Evolutionary conservation across 2,329 filamentous ascomycete species (phyloP), one percentile per base, ranked within the genome.

Genomic region (Stachybotrys chartarum): DNA sequence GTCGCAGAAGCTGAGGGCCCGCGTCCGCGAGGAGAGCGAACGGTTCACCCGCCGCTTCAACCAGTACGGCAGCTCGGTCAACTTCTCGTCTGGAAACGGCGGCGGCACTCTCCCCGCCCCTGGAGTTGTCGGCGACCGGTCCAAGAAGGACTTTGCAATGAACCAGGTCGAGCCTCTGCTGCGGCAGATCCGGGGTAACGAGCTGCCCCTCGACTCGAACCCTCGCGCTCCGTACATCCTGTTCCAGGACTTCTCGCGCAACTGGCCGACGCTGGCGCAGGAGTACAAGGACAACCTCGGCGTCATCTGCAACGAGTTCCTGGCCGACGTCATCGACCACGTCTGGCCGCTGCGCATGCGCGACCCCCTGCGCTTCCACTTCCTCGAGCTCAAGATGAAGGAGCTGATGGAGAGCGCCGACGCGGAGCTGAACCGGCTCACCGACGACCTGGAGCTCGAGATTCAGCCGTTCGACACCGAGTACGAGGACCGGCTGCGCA

Each of bases 281-380:
- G 78, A 80, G 62, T 78, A 79, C 69, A 80, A 79, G 68, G 77
- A 80, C 58, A 80, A 80, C 51, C 70, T 80, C 0, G 74, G 75
- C 16, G 77, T 80, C 18, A 78, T 80, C 35, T 80, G 78, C 67
- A 78, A 78, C 63, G 77, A 80, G 66, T 80, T 80, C 45, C 70
- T 80, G 3, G 72, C 71, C 30, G 77, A 80, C 60, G 73, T 80
- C 17, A 77, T 80, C 50, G 74, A 78, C 57, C 73, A 78, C 51
- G 70, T 74, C 44, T 80, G 77, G 77, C 78, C 78, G 0, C 66
- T 70, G 57, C 73, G 78, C 44, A 80, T 80, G 78, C 76, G 74
- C 10, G 75, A 78, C 39, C 78, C 78, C 1, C 68, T 80, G 3
- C 75, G 77, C 35, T 71, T 70, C 55, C 72, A 78, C 35, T 80